A percentile compares a stretch with the other conserved stretches of the same genome.
These are phyloP conservation scores for Syzygium jambos DNA, from an alignment of 345 rosid species.

Conservation along the genomic window DNA sequence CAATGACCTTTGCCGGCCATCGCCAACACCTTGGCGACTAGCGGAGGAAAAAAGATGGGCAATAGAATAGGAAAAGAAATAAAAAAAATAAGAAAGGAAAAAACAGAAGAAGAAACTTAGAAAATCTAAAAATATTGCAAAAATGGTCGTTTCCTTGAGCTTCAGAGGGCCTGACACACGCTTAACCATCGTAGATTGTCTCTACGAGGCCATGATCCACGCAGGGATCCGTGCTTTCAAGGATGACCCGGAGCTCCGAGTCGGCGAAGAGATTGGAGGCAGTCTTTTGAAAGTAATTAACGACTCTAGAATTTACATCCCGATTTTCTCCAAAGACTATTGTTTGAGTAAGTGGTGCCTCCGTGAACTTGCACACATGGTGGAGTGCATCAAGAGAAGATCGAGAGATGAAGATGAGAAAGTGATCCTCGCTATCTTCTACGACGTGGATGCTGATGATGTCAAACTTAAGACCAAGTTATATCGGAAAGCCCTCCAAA, in stretches of 20 bases:
- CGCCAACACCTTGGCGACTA: no score
- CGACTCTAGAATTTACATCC: neutral
- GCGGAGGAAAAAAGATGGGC: no score
- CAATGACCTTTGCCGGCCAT: no score
- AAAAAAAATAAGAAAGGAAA: no score
- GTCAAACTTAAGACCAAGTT: no score
- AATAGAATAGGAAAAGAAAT: no score
- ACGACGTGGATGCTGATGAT: no score
- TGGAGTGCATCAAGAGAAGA: neutral
- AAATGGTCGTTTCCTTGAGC: neutral
- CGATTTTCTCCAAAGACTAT: neutral
- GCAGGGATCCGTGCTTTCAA: neutral
- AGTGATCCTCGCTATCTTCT: neutral
- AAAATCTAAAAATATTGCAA: no score
- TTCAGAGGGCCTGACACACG: neutral
- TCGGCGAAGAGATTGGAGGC: neutral
- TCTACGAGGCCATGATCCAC: neutral
- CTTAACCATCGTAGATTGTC: neutral
- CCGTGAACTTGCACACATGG: neutral
- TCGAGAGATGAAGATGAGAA: neutral
- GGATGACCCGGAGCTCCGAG: neutral
- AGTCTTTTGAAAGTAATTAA: neutral
- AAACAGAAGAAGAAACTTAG: no score
- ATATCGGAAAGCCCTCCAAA: neutral
- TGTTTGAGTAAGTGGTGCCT: slow-evolving; percentile 1